Base-by-base conservation (phyloP, 306 rosid species). In the Lotus japonicus region DNA sequence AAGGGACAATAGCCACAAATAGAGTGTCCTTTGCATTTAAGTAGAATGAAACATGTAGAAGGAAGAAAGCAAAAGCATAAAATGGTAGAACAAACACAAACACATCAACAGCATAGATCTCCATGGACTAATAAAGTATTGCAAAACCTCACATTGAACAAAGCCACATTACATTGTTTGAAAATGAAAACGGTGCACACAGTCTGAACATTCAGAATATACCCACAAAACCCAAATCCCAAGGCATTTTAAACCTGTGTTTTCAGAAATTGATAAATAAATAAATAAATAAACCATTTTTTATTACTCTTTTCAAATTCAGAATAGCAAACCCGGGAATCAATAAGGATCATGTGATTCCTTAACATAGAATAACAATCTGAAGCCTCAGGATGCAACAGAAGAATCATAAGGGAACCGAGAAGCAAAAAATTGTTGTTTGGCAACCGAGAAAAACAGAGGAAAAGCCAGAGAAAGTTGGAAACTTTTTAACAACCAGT, bases 61-160 rank as follows among this genome's bases (percentile, higher is more conserved):
- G 66, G 15, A 14, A 28, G 11, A 38, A 11, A 49, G 38, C 2
- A 14, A 55, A 1, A 26, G 3, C 15, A 50, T 13, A 63, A 70
- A 14, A 49, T 36, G 12, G 42, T 39, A 6, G 19, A 52, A n/a
- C n/a, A n/a, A 16, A 16, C n/a, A 69, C 23, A 69, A 49, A 18
- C 67, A 64, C 18, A 33, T 42, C 12, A 51, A 56, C 15, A 51
- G 15, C 75, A 35, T 76, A 63, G 82, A 83, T 83, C 86, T 83
- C 88, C 13, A 76, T 68, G 56, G 10, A 73, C 18, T 35, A 31
- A n/a, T 71, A 38, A 28, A 63, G 13, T 28, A 51, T 46, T 53
- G 28, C 12, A 58, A 6, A 48, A 39, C 13, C 18, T 65, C 68
- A 39, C 72, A 71, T 28, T 17, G 16, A 54, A 13, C 36, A 48